These are phyloP conservation scores for Fraxinus quadrangulata DNA, from an alignment of 257 asterid genomes.

Conservation along the genomic window DNA sequence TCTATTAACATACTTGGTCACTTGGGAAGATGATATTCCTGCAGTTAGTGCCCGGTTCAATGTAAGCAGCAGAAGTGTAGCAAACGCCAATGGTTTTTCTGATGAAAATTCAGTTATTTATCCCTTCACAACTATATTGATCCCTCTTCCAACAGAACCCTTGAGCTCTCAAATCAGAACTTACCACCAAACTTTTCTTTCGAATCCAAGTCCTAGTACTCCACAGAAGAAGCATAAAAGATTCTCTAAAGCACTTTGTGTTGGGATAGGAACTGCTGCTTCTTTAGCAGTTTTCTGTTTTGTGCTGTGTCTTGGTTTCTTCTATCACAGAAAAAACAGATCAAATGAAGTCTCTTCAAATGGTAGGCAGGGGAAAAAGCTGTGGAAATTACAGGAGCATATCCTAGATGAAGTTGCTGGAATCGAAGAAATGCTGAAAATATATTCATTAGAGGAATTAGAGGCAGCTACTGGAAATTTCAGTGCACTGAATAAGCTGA, in stretches of 20 bases:
- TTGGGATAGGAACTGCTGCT: slow-evolving; percentile 55
- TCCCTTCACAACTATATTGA: slow-evolving; percentile 62
- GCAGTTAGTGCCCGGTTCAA: slow-evolving; percentile 42
- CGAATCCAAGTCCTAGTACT: background rate
- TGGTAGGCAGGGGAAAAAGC: slow-evolving; percentile 20
- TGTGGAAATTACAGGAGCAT: slow-evolving; percentile 30
- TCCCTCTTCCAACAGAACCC: slow-evolving; percentile 52
- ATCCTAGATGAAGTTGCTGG: slow-evolving; percentile 40
- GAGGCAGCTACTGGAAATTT: slow-evolving; percentile 55
- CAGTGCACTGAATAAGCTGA: slow-evolving; percentile 36
- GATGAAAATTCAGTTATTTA: slow-evolving; percentile 34
- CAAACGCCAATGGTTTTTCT: slow-evolving; percentile 52
- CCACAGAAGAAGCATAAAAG: slow-evolving; percentile 22
- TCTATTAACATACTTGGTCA: slow-evolving; percentile 52
- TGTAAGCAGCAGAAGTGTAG: slow-evolving; percentile 37
- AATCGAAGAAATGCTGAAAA: slow-evolving; percentile 42
- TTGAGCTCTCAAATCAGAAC: slow-evolving; percentile 32
- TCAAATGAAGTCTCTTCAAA: background rate
- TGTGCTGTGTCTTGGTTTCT: slow-evolving; percentile 29
- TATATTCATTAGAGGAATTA: slow-evolving; percentile 47
- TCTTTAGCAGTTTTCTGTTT: slow-evolving; percentile 46
- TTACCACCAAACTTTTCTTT: background rate
- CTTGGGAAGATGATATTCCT: slow-evolving; percentile 36
- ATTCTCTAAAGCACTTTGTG: slow-evolving; percentile 27
- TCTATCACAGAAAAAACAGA: slow-evolving; percentile 21